A percentile compares a stretch with the other conserved stretches of the same genome.
Evolutionary conservation across 2,329 filamentous ascomycete species (phyloP).

Genomic region (Tothia fuscella): DNA sequence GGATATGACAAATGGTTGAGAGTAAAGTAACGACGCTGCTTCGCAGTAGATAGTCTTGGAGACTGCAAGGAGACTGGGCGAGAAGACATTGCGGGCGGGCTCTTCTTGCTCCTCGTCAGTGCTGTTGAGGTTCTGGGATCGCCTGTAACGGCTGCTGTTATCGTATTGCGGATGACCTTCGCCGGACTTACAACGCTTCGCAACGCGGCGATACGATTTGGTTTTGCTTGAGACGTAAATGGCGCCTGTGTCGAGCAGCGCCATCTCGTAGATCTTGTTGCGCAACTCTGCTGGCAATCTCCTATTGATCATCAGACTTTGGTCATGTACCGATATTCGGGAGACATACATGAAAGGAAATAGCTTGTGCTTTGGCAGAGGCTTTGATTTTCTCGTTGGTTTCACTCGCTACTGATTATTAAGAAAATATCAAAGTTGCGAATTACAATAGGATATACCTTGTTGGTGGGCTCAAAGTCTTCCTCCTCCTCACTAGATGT

Average conservation of each 20-base stretch:
- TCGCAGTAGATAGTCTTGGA: slow-evolving; percentile 8
- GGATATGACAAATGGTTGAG: slow-evolving; percentile 2
- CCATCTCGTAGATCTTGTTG: slow-evolving; percentile 7
- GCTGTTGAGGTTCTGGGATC: neutral
- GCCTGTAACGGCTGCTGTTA: neutral
- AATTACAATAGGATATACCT: neutral
- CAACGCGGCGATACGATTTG: slow-evolving; percentile 5
- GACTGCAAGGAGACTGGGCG: slow-evolving; percentile 6
- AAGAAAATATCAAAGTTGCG: neutral
- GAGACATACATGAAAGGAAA: slow-evolving; percentile 8
- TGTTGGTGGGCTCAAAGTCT: neutral
- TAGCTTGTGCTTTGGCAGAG: slow-evolving; percentile 6
- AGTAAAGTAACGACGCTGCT: slow-evolving; percentile 8
- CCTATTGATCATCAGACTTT: neutral
- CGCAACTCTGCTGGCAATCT: slow-evolving; percentile 8
- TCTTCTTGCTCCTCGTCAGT: neutral
- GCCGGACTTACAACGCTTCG: slow-evolving; percentile 2
- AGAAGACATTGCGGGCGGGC: neutral
- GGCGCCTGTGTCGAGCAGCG: neutral
- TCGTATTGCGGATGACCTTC: slow-evolving; percentile 3
- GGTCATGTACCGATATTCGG: no score
- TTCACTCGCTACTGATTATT: neutral
- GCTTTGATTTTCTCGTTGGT: neutral
- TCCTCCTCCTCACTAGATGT: neutral
- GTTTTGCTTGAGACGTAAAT: slow-evolving; percentile 4